Base-by-base conservation (phyloP, 2,329 filamentous ascomycete genomes). In the Chaetothyriales sp. region DNA sequence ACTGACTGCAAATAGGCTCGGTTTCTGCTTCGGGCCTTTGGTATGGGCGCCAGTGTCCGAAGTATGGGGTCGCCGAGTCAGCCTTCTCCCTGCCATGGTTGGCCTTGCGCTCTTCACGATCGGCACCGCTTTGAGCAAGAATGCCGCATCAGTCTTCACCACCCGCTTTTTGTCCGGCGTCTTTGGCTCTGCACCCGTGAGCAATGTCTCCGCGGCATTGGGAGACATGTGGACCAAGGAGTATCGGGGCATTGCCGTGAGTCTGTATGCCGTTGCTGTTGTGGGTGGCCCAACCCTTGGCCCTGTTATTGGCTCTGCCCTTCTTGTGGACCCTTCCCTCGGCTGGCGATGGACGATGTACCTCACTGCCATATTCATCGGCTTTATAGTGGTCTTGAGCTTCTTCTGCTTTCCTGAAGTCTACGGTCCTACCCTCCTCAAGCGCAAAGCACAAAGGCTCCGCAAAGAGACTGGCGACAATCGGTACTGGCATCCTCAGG, bases 311-410 rank as follows among this genome's bases (percentile, higher is more conserved):
- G 72, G 72, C 15, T 62, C 67, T 1, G 68, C 69, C 1, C 54
- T 74, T 1, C 52, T 62, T 1, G 57, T 59, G 25, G 64, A 64
- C 29, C 58, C 60, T 1, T 54, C 63, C 46, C 59, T 73, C 1
- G 67, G 69, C n/a, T 73, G 70, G 70, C 62, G 70, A 49, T 73
- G 71, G 71, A 70, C 68, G 0, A 67, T 67, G 48, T 73, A 73
- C 51, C 66, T 73, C 44, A 63, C 67, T 43, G 69, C 69, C 0
- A 72, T 73, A 54, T 67, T 66, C 58, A 66, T 64, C 8, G 66
- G 65, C 52, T 50, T 61, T 5, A 49, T 65, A 9, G 61, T 62
- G 13, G 51, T 44, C 4, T 37, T 64, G n/a, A 58, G 56, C 0
- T 66, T 55, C 53, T 61, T 65, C 48, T 63, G 58, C 48, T 59